Evolutionary conservation across 352 stramenopile genomes (phyloP), one percentile per base, ranked within the genome.

Genomic region (Phytophthora brassicae): DNA sequence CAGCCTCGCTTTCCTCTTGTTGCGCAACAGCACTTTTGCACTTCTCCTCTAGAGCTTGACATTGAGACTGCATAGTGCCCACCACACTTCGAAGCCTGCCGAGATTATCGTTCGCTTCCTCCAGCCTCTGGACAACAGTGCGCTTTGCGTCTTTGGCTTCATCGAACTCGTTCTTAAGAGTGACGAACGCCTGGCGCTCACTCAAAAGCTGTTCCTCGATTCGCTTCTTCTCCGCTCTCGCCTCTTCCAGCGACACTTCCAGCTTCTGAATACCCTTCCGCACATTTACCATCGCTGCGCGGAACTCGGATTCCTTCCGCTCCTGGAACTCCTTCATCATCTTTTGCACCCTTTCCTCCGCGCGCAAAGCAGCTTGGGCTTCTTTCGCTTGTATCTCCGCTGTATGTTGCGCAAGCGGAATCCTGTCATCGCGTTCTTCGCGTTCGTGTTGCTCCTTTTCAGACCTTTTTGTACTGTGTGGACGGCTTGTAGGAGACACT

Each of bases 221-320:
- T 0, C 63, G 61, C 50, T 85, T 86, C 42, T 75, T 82, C 4
- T 89, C 72, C 9, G 44, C 68, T 39, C 70, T 79, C 16, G 81
- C 60, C 9, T 81, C 61, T 1, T 90, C 73, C 0, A 88, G 54
- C 4, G 70, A 72, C 0, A 67, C 23, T 35, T 90, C 83, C 14
- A 92, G 63, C 51, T 89, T 92, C 17, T 86, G 80, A 48, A 90
- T 90, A 0, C 80, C 81, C 44, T 83, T 88, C 11, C 83, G 71
- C 29, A 92, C 75, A 38, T 86, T 92, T 3, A 86, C 79, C 80
- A 92, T 89, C 1, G 79, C 83, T 22, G 75, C 72, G 1, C 79
- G 75, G 35, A 90, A 78, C 49, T 92, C 83, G 23, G 63, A 66
- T 38, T 90, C 80, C 49, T 92, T 92, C 12, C 70, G 66, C 17